A percentile compares a stretch with the other conserved stretches of the same genome.
Conservation (phyloP, 2,329 filamentous ascomycete species). For the Cordyceps fumosorosea region DNA sequence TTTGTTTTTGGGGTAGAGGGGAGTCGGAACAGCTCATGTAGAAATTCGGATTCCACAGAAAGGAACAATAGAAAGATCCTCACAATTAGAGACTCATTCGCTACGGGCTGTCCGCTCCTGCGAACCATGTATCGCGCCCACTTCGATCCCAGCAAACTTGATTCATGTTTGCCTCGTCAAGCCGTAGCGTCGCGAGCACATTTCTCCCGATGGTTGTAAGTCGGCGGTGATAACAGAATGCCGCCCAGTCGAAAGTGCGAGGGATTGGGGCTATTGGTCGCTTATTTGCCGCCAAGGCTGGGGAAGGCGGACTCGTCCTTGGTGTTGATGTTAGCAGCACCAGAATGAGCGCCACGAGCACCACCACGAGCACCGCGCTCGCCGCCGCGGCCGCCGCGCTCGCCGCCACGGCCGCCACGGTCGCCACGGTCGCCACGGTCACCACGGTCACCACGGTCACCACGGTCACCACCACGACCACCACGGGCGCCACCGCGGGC, state of each 20-base stretch:
- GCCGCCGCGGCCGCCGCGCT: slow-evolving; percentile 31
- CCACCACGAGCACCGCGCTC: slow-evolving; percentile 29
- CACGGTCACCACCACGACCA: slow-evolving; percentile 41
- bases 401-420: slow-evolving; percentile 36
- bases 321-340: slow-evolving; percentile 46
- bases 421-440: slow-evolving; percentile 30
- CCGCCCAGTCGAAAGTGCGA: neutral
- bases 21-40: neutral
- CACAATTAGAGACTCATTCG: neutral
- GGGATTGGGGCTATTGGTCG: slow-evolving; percentile 14
- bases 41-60: neutral
- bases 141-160: slow-evolving; percentile 6
- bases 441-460: slow-evolving; percentile 29
- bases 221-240: neutral
- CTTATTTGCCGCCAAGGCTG: slow-evolving; percentile 47
- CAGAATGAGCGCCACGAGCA: slow-evolving; percentile 37
- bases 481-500: slow-evolving; percentile 46
- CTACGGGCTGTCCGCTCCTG: neutral
- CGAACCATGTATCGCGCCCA: neutral
- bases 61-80: neutral
- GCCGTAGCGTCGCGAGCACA: slow-evolving; percentile 1
- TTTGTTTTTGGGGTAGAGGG: neutral
- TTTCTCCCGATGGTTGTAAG: neutral
- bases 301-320: slow-evolving; percentile 54
- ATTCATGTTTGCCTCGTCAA: neutral